Percentiles rank a stretch among this genome's conserved stretches.
phyloP scores from a whole-genome alignment of 2,329 filamentous ascomycete species.

The Waltergamsia citrina region DNA sequence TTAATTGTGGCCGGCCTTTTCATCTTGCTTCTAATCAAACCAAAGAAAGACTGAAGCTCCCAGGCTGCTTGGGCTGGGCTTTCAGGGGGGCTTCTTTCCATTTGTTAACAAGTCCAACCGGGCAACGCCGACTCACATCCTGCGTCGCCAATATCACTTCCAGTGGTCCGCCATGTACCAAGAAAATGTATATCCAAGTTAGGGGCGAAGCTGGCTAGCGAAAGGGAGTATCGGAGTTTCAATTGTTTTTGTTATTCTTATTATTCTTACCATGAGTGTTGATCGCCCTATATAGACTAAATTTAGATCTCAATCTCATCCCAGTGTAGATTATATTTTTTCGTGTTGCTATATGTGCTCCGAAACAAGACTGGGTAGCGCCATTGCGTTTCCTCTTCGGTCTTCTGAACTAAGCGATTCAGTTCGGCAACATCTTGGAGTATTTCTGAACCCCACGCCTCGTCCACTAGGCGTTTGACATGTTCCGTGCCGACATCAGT shows the following conservation, averaged over 20 bases:
- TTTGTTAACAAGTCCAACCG: no score
- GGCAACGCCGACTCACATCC: no score
- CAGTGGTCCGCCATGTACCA: constrained; percentile 1
- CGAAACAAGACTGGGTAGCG: constrained; percentile 1
- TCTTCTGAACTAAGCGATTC: not conserved
- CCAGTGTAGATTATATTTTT: not conserved
- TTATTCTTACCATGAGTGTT: not conserved
- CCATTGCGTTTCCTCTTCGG: not conserved
- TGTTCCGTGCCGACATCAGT: constrained; percentile 18
- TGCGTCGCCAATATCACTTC: no score
- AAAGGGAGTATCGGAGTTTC: constrained; percentile 6
- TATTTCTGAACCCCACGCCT: constrained; percentile 22
- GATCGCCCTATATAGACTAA: not conserved
- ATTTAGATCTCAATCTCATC: not conserved
- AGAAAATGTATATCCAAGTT: not conserved
- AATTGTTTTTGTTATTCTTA: constrained; percentile 3
- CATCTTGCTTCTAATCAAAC: constrained; percentile 74
- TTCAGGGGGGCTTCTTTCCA: no score
- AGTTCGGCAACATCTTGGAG: constrained; percentile 8
- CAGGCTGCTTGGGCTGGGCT: not conserved
- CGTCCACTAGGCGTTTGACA: constrained; percentile 20
- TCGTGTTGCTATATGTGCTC: not conserved
- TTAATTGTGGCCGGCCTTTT: constrained; percentile 80
- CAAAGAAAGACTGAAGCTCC: constrained; percentile 38
- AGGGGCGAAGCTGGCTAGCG: not conserved